phyloP scores from a whole-genome alignment of 371 early-diverging fungal species.

The Quaeritorhiza haematococci region DNA sequence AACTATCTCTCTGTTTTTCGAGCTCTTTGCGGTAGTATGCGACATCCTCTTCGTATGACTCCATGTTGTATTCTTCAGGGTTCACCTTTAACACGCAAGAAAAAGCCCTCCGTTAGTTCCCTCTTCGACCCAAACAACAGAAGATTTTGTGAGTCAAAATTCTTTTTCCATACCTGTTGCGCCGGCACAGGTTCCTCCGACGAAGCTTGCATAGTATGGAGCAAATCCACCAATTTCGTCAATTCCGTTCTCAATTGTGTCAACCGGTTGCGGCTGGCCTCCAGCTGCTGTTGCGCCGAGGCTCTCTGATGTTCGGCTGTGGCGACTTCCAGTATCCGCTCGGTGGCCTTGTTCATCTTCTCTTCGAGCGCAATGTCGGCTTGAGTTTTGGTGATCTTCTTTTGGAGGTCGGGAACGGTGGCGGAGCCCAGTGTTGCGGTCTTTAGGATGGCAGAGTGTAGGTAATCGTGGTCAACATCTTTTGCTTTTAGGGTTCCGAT shows the following conservation, averaged over 20 bases:
- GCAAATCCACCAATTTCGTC: neutral
- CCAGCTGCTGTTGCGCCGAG: slow-evolving; percentile 23
- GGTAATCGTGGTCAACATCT: neutral
- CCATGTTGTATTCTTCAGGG: slow-evolving; percentile 4
- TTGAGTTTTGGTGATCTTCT: slow-evolving; percentile 27
- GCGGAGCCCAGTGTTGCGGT: neutral
- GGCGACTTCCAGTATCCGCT: slow-evolving; percentile 28
- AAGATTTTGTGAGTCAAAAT: neutral
- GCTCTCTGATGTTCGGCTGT: slow-evolving; percentile 25
- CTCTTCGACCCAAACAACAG: neutral
- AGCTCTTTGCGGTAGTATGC: slow-evolving; percentile 11
- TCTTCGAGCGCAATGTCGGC: slow-evolving; percentile 35
- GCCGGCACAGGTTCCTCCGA: neutral
- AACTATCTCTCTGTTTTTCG: slow-evolving; percentile 24
- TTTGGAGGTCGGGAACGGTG: slow-evolving; percentile 13
- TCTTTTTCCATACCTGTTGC: neutral
- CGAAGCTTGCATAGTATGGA: too few species aligned
- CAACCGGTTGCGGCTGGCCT: slow-evolving; percentile 21
- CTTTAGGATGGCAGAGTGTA: neutral
- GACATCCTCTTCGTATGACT: neutral
- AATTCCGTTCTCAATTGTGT: slow-evolving; percentile 24
- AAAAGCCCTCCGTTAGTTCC: neutral
- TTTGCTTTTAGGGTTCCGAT: neutral
- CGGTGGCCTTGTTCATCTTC: slow-evolving; percentile 31
- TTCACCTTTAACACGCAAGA: neutral